These are phyloP conservation scores for Amaranthus cruentus DNA, from an alignment of 148 eudicot genomes.

Conservation along the genomic window DNA sequence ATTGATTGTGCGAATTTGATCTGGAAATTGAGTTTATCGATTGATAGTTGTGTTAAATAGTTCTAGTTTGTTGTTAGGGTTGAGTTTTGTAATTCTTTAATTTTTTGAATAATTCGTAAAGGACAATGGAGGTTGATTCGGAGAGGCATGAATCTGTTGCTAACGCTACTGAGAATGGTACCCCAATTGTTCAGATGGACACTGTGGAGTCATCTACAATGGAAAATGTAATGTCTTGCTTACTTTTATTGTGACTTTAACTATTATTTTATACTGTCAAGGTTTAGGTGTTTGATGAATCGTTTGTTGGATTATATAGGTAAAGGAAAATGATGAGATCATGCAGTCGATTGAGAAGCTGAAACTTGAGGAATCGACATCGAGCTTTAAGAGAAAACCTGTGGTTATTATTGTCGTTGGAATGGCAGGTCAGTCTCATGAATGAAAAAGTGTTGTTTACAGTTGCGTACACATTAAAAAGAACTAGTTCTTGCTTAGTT, in stretches of 20 bases:
- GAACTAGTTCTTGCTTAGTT: too few species aligned
- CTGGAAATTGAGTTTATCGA: too few species aligned
- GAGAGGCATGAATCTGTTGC: not conserved
- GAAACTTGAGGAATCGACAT: constrained; percentile 46
- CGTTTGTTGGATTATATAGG: not conserved
- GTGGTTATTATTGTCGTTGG: constrained; percentile 88
- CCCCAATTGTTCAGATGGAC: not conserved
- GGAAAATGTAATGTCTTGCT: not conserved
- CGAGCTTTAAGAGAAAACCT: constrained; percentile 64
- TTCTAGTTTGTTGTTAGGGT: too few species aligned
- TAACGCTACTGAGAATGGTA: not conserved
- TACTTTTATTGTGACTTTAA: not conserved
- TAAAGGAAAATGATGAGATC: constrained; percentile 47
- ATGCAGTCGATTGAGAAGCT: constrained; percentile 61
- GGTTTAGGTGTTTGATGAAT: not conserved
- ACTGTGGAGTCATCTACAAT: not conserved
- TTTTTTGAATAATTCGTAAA: not conserved
- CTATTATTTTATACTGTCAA: not conserved
- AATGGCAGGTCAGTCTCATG: constrained; percentile 64
- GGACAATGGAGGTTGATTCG: not conserved
- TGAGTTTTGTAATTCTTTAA: not conserved
- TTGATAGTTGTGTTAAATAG: too few species aligned
- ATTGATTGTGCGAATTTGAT: too few species aligned
- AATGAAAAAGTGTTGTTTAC: too few species aligned
- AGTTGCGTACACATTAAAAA: too few species aligned